These are phyloP conservation scores for Coemansia sp. DNA, from an alignment of 192 early-diverging fungal species.

Conservation along the genomic window DNA sequence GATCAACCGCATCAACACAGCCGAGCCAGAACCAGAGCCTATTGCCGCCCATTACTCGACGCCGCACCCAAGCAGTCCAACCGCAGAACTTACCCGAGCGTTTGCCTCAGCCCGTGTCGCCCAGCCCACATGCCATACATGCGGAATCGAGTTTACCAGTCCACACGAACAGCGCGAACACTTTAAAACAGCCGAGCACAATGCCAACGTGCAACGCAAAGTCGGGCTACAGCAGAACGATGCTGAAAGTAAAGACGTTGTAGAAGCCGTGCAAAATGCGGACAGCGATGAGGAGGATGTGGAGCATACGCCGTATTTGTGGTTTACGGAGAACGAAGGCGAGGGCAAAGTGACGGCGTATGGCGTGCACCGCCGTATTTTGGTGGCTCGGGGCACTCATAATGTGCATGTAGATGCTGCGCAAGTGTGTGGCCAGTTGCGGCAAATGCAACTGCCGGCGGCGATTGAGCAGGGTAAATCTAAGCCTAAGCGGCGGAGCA, in stretches of 20 bases:
- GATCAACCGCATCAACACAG: conserved; percentile 1
- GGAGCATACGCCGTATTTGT: conserved; percentile 16
- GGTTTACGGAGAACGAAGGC: conserved; percentile 17
- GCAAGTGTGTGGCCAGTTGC: conserved; percentile 16
- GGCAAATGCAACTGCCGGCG: conserved; percentile 25
- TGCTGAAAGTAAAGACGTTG: too few species aligned
- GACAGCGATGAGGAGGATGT: background rate
- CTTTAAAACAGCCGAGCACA: conserved; percentile 22
- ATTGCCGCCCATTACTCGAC: conserved; percentile 15
- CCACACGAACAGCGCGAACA: conserved; percentile 28
- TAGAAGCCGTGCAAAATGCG: background rate
- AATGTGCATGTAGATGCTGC: conserved; percentile 21
- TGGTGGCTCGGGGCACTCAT: conserved; percentile 25
- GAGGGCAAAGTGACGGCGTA: conserved; percentile 8
- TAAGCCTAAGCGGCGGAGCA: conserved; percentile 10
- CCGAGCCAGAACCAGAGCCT: background rate
- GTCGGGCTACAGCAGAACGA: conserved; percentile 20
- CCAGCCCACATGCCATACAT: conserved; percentile 28
- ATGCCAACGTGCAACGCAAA: conserved; percentile 23
- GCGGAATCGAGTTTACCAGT: conserved; percentile 35
- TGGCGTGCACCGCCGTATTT: conserved; percentile 37
- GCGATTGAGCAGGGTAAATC: conserved; percentile 17
- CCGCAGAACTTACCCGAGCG: background rate
- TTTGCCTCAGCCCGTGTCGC: conserved; percentile 30
- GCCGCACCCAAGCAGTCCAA: background rate